Conservation (phyloP, 305 asterid genomes). For the Striga hermonthica region DNA sequence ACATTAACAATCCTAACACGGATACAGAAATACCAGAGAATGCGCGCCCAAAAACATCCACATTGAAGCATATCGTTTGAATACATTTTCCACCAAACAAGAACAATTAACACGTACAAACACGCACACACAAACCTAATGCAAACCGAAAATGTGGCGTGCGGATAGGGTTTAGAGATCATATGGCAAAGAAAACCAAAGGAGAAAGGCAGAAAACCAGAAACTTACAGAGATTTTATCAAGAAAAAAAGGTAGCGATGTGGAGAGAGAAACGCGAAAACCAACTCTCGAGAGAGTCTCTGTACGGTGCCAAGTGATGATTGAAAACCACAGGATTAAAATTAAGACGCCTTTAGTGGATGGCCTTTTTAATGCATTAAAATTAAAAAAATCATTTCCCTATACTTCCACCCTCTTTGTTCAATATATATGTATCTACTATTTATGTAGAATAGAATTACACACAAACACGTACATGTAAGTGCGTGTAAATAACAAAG, state of each 20-base stretch:
- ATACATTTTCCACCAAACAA: slow-evolving; percentile 21
- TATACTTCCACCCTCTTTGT: too few relatives aligned
- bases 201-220: not conserved
- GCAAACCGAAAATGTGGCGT: slow-evolving; percentile 8
- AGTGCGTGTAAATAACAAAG: too few relatives aligned
- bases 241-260: slow-evolving; percentile 34
- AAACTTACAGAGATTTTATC: slow-evolving; percentile 48
- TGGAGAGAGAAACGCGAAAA: slow-evolving; percentile 42
- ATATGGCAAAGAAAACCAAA: not conserved
- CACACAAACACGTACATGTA: too few relatives aligned
- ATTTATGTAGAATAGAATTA: not conserved
- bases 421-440: too few relatives aligned
- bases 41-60: slow-evolving; percentile 17
- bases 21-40: slow-evolving; percentile 24
- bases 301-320: slow-evolving; percentile 51
- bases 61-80: slow-evolving; percentile 21
- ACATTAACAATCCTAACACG: slow-evolving; percentile 20
- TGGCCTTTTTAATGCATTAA: slow-evolving; percentile 39
- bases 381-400: not conserved
- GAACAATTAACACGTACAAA: slow-evolving; percentile 16
- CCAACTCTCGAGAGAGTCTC: slow-evolving; percentile 37
- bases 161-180: slow-evolving; percentile 43
- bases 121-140: slow-evolving; percentile 18
- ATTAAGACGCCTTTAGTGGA: slow-evolving; percentile 65
- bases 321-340: slow-evolving; percentile 69